Conservation (phyloP, 1,284 basidiomycete genomes). For the Inonotus hispidus region DNA sequence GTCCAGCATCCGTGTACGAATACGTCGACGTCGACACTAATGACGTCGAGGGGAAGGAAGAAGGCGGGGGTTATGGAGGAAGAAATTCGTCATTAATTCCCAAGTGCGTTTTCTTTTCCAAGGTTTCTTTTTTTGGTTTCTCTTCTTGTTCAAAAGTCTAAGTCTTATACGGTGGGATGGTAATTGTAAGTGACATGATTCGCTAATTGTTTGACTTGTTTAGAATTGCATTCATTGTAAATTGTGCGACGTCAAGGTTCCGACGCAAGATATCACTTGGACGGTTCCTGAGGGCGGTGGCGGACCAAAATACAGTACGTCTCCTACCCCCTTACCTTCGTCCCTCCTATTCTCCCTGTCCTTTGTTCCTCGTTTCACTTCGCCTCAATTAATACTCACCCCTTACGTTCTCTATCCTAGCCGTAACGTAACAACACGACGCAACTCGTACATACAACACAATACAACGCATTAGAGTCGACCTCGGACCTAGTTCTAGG, state of each 20-base stretch:
- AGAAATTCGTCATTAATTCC: conserved; percentile 94
- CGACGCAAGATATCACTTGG: conserved; percentile 93
- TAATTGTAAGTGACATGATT: conserved; percentile 5
- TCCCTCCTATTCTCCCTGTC: neutral
- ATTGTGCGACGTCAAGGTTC: conserved; percentile 89
- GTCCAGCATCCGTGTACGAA: conserved; percentile 97
- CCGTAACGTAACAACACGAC: neutral
- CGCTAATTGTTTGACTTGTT: neutral
- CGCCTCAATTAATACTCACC: no score
- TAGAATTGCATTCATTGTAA: conserved; percentile 92
- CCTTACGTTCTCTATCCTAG: neutral
- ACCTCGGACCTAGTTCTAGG: no score
- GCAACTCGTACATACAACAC: no score
- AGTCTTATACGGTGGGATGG: neutral
- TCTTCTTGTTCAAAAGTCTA: no score
- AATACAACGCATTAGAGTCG: no score
- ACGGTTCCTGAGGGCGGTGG: conserved; percentile 91
- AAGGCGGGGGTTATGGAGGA: conserved; percentile 62
- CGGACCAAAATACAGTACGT: conserved; percentile 88
- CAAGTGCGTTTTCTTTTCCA: conserved; percentile 50
- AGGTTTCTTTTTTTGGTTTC: no score
- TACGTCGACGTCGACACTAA: conserved; percentile 71
- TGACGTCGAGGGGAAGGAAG: conserved; percentile 40
- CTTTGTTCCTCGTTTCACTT: no score
- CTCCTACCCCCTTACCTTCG: neutral